Evolutionary conservation across 371 early-diverging fungal genomes (phyloP).

Genomic region (Actinomortierella ambigua): DNA sequence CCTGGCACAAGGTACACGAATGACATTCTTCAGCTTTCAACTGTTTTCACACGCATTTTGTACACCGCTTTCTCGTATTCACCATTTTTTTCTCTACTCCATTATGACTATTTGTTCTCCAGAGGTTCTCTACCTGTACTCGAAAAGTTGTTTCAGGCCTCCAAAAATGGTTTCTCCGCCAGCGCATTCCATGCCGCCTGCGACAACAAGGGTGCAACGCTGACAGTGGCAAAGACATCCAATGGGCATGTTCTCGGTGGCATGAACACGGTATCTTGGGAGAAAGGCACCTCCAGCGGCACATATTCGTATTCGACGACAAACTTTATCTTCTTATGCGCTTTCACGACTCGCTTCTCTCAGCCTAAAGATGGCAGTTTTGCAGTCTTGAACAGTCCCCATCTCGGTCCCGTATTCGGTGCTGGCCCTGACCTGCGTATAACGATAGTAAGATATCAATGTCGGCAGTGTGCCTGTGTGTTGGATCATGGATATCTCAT

Average conservation of each 20-base stretch:
- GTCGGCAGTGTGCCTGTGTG: no score
- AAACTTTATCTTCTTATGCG: constrained; percentile 42
- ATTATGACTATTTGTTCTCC: no score
- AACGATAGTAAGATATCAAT: no score
- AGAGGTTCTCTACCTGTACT: no score
- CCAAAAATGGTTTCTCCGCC: constrained; percentile 35
- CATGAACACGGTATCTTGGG: constrained; percentile 33
- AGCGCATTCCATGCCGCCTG: constrained; percentile 35
- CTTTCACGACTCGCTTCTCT: no score
- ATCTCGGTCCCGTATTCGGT: constrained; percentile 42
- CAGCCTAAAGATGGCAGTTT: constrained; percentile 24
- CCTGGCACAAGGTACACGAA: no score
- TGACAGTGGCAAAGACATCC: constrained; percentile 31
- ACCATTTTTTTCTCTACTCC: no score
- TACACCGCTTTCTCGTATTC: no score
- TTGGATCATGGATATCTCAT: no score
- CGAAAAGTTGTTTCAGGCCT: constrained; percentile 23
- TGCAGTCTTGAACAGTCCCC: constrained; percentile 38
- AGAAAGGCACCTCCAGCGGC: no score
- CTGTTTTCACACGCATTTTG: no score
- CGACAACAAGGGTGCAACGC: constrained; percentile 36
- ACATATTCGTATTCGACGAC: constrained; percentile 28
- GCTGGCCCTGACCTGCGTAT: constrained; percentile 39
- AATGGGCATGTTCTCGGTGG: constrained; percentile 41
- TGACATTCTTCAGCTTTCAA: no score